These are phyloP conservation scores for Mycena vulgaris DNA, from an alignment of 768 basidiomycete genomes.

Conservation along the genomic window DNA sequence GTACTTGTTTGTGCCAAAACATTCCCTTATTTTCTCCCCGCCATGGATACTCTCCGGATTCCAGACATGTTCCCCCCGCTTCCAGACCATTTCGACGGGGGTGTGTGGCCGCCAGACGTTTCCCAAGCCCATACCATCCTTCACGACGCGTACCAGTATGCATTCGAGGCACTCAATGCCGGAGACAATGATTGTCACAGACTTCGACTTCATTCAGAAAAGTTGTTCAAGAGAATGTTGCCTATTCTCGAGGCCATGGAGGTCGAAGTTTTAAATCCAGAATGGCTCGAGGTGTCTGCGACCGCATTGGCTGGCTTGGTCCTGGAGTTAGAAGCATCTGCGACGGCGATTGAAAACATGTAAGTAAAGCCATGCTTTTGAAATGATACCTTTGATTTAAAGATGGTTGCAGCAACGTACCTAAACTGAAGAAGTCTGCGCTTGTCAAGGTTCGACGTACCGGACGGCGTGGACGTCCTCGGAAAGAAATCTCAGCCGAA, in stretches of 20 bases:
- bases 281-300: neutral
- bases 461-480: conserved; percentile 13
- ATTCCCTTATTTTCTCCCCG: neutral
- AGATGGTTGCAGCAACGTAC: neutral
- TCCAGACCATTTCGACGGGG: no score
- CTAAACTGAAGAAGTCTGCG: neutral
- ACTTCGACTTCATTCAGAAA: conserved; percentile 16
- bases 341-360: neutral
- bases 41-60: neutral
- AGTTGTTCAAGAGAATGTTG: conserved; percentile 3
- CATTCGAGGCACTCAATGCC: no score
- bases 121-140: no score
- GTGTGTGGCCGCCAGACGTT: no score
- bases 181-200: no score
- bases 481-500: conserved; percentile 4
- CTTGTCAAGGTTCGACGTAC: neutral
- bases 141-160: no score
- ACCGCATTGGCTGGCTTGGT: neutral
- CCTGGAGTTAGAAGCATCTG: neutral
- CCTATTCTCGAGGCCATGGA: conserved; percentile 18
- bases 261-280: neutral
- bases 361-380: neutral
- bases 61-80: neutral
- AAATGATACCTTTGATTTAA: no score
- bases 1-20: neutral